Evolutionary conservation across 2,329 filamentous ascomycete species (phyloP).

Genomic region (Aureobasidium sp.): DNA sequence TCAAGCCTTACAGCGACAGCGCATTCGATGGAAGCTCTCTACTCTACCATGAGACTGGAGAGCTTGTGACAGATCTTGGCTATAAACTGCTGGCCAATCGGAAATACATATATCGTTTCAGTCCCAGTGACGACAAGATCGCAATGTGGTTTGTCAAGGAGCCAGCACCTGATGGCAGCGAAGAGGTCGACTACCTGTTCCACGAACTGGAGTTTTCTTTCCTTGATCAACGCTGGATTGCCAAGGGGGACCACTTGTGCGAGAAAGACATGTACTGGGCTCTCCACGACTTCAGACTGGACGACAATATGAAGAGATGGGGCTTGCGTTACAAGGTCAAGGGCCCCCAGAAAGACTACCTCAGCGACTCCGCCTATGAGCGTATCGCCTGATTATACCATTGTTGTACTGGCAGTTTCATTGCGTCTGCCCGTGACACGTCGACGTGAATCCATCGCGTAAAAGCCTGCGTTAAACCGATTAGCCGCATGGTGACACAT

Average conservation of each 20-base stretch:
- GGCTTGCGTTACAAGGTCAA: constrained; percentile 32
- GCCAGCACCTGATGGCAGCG: constrained; percentile 40
- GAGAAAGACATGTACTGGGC: constrained; percentile 66
- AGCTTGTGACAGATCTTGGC: constrained; percentile 31
- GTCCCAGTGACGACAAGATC: constrained; percentile 54
- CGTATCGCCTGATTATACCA: constrained; percentile 2
- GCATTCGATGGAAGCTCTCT: constrained; percentile 23
- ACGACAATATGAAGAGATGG: constrained; percentile 27
- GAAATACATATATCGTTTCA: constrained; percentile 68
- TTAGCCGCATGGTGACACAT: not conserved
- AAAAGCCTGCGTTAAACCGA: not conserved
- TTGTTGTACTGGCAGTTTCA: not conserved
- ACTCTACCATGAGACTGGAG: constrained; percentile 30
- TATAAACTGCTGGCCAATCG: constrained; percentile 53
- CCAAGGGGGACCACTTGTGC: constrained; percentile 63
- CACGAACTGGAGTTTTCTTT: constrained; percentile 60
- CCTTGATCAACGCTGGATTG: constrained; percentile 44
- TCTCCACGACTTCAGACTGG: constrained; percentile 55
- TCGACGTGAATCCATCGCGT: not conserved
- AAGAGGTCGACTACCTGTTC: constrained; percentile 63
- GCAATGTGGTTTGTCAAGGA: constrained; percentile 71
- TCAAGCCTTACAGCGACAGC: constrained; percentile 26
- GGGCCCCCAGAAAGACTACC: constrained; percentile 33
- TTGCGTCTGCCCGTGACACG: not conserved
- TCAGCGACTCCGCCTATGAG: constrained; percentile 32